Evolutionary conservation across 2,329 filamentous ascomycete genomes (phyloP).

Genomic region (Penicillium thymicola): DNA sequence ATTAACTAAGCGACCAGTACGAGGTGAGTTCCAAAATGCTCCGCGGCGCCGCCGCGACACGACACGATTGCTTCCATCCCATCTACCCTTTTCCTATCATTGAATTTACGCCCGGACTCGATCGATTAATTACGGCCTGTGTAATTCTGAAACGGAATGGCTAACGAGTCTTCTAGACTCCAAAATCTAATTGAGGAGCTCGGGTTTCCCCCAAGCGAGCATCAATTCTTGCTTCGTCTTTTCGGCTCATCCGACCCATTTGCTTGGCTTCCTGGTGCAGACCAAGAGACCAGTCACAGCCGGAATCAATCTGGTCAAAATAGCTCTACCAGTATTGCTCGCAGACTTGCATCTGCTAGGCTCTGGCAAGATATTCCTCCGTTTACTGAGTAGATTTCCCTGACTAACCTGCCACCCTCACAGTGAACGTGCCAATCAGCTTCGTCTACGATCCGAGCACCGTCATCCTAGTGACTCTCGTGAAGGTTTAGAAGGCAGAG

Average conservation of each 20-base stretch:
- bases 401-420: not conserved
- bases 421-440: not conserved
- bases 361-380: not conserved
- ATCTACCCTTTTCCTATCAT: not conserved
- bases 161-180: not conserved
- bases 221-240: not conserved
- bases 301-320: not conserved
- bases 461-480: not conserved
- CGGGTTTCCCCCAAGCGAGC: not conserved
- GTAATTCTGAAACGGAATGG: not conserved
- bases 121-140: not conserved
- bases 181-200: not conserved
- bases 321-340: not conserved
- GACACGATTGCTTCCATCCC: not conserved
- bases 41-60: not conserved
- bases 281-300: not conserved
- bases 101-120: not conserved
- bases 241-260: constrained; percentile 1
- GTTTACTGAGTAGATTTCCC: not conserved
- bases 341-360: not conserved
- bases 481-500: not conserved
- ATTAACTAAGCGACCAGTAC: not conserved
- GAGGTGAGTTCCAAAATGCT: not conserved
- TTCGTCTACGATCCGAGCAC: not conserved
- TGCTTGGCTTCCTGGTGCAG: not conserved